Evolutionary conservation across 1,284 basidiomycete species (phyloP).

Genomic region (Peniophora sp.): DNA sequence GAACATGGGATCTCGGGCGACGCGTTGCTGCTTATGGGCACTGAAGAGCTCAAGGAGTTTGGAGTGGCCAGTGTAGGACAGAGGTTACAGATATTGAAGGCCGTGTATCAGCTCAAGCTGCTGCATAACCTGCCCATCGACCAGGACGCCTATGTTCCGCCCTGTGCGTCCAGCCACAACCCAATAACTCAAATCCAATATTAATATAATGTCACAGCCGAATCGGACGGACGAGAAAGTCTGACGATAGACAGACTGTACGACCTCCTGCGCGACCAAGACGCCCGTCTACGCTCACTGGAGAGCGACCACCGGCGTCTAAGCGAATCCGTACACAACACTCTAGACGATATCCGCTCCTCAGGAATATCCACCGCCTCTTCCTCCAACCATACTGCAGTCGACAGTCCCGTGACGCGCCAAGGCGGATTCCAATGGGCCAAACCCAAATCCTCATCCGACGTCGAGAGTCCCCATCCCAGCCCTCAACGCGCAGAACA

Average conservation of each 20-base stretch:
- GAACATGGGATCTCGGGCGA: slow-evolving; percentile 91
- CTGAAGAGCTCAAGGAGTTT: slow-evolving; percentile 75
- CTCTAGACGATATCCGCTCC: slow-evolving; percentile 58
- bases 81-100: slow-evolving; percentile 81
- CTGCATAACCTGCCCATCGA: slow-evolving; percentile 79
- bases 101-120: slow-evolving; percentile 83
- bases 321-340: slow-evolving; percentile 47
- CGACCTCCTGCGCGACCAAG: slow-evolving; percentile 70
- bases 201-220: slow-evolving; percentile 36
- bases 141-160: slow-evolving; percentile 82
- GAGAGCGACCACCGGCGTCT: slow-evolving; percentile 74
- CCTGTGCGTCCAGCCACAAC: slow-evolving; percentile 52
- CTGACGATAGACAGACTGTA: slow-evolving; percentile 63
- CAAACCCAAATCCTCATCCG: slow-evolving; percentile 64
- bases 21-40: slow-evolving; percentile 75
- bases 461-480: slow-evolving; percentile 60
- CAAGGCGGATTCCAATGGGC: slow-evolving; percentile 82
- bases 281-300: slow-evolving; percentile 55
- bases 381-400: slow-evolving; percentile 15
- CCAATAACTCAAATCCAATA: slow-evolving; percentile 4
- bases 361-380: slow-evolving; percentile 29
- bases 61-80: slow-evolving; percentile 85
- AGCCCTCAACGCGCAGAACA: slow-evolving; percentile 73
- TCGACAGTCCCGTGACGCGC: slow-evolving; percentile 49
- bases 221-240: slow-evolving; percentile 55